Percentiles rank a stretch among this genome's conserved stretches.
Conservation (phyloP, 1,139 yeast species). For the Pichia sorboxylosa region DNA sequence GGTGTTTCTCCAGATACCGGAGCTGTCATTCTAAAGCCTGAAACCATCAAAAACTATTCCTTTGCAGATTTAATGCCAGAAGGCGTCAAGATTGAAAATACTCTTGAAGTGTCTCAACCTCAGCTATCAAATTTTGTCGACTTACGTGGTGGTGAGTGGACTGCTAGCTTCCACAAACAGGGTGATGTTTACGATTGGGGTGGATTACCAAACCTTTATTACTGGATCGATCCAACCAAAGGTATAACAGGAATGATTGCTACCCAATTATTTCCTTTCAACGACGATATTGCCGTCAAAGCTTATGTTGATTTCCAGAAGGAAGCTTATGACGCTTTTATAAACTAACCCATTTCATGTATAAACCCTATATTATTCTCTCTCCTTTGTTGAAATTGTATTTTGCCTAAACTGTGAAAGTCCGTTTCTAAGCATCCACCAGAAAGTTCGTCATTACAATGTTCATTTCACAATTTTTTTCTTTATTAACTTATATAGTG, state of each 20-base stretch:
- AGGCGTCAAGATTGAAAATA: constrained; percentile 4
- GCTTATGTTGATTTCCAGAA: constrained; percentile 5
- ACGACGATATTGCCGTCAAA: constrained; percentile 1
- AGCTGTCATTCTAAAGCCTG: constrained; percentile 5
- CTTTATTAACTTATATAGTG: no score
- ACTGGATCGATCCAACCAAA: constrained; percentile 7
- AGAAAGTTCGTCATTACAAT: no score
- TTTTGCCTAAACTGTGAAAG: no score
- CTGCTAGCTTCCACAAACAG: constrained; percentile 7
- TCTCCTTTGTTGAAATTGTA: no score
- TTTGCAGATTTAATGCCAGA: constrained; percentile 6
- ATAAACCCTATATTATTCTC: no score
- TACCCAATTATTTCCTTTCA: constrained; percentile 8
- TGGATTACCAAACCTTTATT: constrained; percentile 9
- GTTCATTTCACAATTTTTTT: no score
- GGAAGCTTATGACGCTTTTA: constrained; percentile 1
- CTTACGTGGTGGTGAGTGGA: constrained; percentile 8
- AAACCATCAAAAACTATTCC: constrained; percentile 5
- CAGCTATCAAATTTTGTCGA: constrained; percentile 3
- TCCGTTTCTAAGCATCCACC: no score
- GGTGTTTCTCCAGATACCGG: constrained; percentile 7
- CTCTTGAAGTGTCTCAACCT: constrained; percentile 7
- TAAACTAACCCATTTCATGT: no score
- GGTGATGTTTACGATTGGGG: constrained; percentile 3
- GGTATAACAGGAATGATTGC: constrained; percentile 8